Conservation (phyloP, 331 rosid species). For the Phaseolus coccineus region DNA sequence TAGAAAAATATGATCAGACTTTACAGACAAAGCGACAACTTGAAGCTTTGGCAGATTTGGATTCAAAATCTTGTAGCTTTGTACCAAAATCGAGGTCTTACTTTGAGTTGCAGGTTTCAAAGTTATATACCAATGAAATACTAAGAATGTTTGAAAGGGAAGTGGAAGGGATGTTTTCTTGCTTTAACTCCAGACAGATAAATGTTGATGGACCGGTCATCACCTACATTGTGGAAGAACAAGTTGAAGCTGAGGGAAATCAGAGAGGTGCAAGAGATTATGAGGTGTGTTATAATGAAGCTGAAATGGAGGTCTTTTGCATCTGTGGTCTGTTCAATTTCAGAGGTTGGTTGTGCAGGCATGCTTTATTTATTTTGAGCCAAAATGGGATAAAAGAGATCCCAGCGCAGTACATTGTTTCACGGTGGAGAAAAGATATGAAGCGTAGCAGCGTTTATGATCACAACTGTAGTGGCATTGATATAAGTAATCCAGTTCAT, state of each 20-base stretch:
- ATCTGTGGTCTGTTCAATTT: constrained; percentile 71
- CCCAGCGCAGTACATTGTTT: constrained; percentile 63
- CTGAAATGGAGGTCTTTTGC: constrained; percentile 71
- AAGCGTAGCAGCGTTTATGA: constrained; percentile 56
- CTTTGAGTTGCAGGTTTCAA: constrained; percentile 68
- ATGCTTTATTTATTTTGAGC: constrained; percentile 63
- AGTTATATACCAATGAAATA: constrained; percentile 63
- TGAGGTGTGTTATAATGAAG: constrained; percentile 66
- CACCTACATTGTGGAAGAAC: constrained; percentile 64
- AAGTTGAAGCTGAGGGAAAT: constrained; percentile 57
- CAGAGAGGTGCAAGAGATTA: constrained; percentile 58
- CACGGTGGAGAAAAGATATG: constrained; percentile 77
- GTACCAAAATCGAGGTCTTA: constrained; percentile 57
- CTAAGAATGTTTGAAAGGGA: constrained; percentile 60
- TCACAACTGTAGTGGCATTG: constrained; percentile 56
- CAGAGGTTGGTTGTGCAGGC: constrained; percentile 77
- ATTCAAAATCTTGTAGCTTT: constrained; percentile 56
- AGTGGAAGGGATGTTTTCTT: constrained; percentile 67
- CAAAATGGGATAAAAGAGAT: constrained; percentile 72
- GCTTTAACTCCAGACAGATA: constrained; percentile 60
- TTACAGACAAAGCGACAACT: constrained; percentile 58
- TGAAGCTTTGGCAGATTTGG: constrained; percentile 72
- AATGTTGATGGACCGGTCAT: constrained; percentile 62
- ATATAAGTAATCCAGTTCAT: constrained; percentile 63
- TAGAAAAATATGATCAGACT: constrained; percentile 61